phyloP scores from a whole-genome alignment of 306 rosid genomes.

The Pyrus betulifolia region DNA sequence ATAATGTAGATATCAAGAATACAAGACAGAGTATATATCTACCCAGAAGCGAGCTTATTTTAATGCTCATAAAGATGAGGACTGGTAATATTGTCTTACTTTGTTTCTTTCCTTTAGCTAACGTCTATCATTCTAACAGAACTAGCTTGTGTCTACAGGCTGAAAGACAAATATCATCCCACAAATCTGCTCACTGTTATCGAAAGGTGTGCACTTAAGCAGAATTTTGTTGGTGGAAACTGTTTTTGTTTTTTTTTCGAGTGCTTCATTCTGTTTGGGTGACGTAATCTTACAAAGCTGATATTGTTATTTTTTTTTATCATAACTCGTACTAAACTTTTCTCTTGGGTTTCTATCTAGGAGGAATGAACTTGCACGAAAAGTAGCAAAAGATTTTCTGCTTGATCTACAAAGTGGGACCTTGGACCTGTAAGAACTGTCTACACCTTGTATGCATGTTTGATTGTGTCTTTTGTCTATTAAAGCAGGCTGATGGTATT shows the following conservation, averaged over 20 bases:
- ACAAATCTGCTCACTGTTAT: conserved; percentile 78
- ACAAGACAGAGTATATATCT: conserved; percentile 85
- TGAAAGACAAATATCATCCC: conserved; percentile 95
- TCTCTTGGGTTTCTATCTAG: conserved; percentile 30
- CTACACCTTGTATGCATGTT: background rate
- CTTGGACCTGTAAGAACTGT: conserved; percentile 59
- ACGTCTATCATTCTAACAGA: conserved; percentile 2
- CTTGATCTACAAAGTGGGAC: conserved; percentile 93
- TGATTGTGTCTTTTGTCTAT: background rate
- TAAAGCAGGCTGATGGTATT: background rate
- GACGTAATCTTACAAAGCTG: background rate
- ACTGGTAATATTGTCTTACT: conserved; percentile 42
- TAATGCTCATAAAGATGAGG: conserved; percentile 89
- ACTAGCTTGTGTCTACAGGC: conserved; percentile 46
- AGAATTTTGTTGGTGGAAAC: background rate
- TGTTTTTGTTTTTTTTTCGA: too few species aligned
- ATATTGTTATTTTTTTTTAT: background rate
- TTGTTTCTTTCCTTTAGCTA: background rate
- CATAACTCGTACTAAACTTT: background rate
- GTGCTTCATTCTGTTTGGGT: background rate
- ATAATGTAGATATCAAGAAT: conserved; percentile 80
- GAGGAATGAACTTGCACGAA: conserved; percentile 90
- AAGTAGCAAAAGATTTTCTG: conserved; percentile 69
- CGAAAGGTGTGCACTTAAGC: conserved; percentile 50
- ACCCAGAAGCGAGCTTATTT: conserved; percentile 88